Percentiles rank a stretch among this genome's conserved stretches.
Conservation (phyloP, 148 eudicot genomes). For the Dysphania ambrosioides region DNA sequence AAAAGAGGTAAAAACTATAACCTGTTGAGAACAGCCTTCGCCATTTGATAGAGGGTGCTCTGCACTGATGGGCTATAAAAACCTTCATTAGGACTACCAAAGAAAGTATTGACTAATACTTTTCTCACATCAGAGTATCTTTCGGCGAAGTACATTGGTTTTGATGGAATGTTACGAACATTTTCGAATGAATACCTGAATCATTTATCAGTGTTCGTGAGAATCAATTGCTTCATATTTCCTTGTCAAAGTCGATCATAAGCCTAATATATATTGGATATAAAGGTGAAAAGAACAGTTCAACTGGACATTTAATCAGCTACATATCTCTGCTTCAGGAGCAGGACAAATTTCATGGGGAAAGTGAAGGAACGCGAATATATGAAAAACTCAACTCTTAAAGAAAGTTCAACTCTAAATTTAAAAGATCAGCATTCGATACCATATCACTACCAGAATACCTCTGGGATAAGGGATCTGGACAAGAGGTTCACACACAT, state of each 20-base stretch:
- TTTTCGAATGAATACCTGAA: slow-evolving; percentile 71
- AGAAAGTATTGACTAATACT: slow-evolving; percentile 65
- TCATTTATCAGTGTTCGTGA: background rate
- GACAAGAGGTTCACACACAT: background rate
- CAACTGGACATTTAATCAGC: background rate
- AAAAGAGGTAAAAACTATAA: slow-evolving; percentile 24
- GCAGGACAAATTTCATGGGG: background rate
- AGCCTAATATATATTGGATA: background rate
- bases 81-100: slow-evolving; percentile 78
- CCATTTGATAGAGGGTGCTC: slow-evolving; percentile 88
- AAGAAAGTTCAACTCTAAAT: background rate
- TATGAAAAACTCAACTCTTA: background rate
- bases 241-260: no score
- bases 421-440: background rate
- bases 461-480: background rate
- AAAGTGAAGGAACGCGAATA: background rate
- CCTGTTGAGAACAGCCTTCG: slow-evolving; percentile 79
- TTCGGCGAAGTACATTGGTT: slow-evolving; percentile 59
- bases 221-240: background rate
- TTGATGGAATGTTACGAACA: slow-evolving; percentile 48
- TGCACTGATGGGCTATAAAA: slow-evolving; percentile 98
- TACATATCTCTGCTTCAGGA: background rate
- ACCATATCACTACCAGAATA: background rate
- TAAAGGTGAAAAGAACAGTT: background rate
- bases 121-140: slow-evolving; percentile 62